phyloP scores from a whole-genome alignment of 2,329 filamentous ascomycete species.

The Fusarium denticulatum region DNA sequence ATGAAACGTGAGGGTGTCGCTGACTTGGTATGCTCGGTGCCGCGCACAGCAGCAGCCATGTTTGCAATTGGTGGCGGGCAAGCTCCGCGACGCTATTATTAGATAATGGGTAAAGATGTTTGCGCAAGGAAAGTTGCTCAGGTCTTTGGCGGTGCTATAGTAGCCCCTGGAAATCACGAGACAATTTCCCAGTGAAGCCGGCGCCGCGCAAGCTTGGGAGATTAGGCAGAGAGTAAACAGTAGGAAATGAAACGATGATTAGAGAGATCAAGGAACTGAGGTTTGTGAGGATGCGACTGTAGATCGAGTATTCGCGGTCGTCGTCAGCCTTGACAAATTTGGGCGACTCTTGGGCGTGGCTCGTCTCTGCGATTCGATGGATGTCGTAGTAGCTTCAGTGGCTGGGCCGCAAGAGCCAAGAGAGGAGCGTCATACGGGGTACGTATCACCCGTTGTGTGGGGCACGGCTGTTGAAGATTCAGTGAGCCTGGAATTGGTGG shows the following conservation, averaged over 20 bases:
- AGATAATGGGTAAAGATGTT: background rate
- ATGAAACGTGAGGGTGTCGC: constrained; percentile 26
- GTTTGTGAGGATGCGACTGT: background rate
- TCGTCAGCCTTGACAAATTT: constrained; percentile 45
- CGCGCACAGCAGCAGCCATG: constrained; percentile 47
- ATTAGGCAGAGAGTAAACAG: background rate
- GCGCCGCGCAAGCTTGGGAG: constrained; percentile 27
- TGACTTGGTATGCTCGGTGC: constrained; percentile 51
- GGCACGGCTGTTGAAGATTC: constrained; percentile 1
- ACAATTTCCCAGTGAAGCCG: constrained; percentile 37
- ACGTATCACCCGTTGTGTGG: constrained; percentile 37
- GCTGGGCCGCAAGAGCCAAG: constrained; percentile 31
- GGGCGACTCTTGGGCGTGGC: constrained; percentile 33
- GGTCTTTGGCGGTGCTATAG: constrained; percentile 13
- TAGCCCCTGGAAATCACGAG: constrained; percentile 43
- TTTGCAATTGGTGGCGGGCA: constrained; percentile 35
- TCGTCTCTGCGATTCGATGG: constrained; percentile 34
- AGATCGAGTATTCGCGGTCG: constrained; percentile 27
- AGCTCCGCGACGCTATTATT: constrained; percentile 25
- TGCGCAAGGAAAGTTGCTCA: constrained; percentile 14
- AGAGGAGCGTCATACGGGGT: constrained; percentile 39
- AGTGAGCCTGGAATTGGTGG: background rate
- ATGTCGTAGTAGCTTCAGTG: constrained; percentile 35
- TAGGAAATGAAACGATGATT: background rate
- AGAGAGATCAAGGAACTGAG: background rate